Conservation (phyloP, 345 rosid species). For the Draba incana region DNA sequence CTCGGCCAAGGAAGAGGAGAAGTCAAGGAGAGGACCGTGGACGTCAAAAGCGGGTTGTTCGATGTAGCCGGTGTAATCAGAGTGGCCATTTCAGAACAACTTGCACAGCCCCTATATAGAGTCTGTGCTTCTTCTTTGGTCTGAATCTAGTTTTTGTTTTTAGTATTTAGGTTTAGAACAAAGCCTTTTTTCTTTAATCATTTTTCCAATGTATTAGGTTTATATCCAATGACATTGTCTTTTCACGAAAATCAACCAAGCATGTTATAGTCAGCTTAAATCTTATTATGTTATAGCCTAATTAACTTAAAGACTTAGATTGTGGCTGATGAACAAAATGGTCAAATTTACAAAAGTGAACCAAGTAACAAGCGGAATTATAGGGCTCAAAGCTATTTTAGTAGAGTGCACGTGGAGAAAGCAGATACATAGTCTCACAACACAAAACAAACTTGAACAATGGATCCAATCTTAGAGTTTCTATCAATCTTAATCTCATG, state of each 20-base stretch:
- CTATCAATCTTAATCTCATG: constrained; percentile 24
- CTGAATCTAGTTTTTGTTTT: not conserved
- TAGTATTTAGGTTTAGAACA: constrained; percentile 33
- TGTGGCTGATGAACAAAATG: not conserved
- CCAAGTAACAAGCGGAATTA: constrained; percentile 28
- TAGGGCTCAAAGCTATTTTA: constrained; percentile 35
- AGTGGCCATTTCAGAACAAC: constrained; percentile 98
- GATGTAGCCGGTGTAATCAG: constrained; percentile 95
- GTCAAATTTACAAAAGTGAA: constrained; percentile 34
- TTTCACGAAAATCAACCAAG: not conserved
- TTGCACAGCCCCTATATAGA: constrained; percentile 83
- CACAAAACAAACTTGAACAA: constrained; percentile 37
- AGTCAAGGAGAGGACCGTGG: constrained; percentile 87
- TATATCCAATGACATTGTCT: constrained; percentile 14
- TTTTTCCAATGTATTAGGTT: constrained; percentile 6
- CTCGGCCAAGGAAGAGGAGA: constrained; percentile 89
- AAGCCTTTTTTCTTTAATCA: constrained; percentile 18
- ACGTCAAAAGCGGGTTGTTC: constrained; percentile 83
- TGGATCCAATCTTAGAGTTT: constrained; percentile 26
- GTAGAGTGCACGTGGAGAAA: constrained; percentile 38
- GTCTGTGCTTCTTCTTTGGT: constrained; percentile 8
- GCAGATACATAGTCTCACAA: constrained; percentile 41
- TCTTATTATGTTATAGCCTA: constrained; percentile 4
- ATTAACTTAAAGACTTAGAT: not conserved
- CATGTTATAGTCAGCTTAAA: not conserved